Evolutionary conservation across 2,329 filamentous ascomycete genomes (phyloP), one percentile per base, ranked within the genome.

Genomic region (Sporothrix humicola): DNA sequence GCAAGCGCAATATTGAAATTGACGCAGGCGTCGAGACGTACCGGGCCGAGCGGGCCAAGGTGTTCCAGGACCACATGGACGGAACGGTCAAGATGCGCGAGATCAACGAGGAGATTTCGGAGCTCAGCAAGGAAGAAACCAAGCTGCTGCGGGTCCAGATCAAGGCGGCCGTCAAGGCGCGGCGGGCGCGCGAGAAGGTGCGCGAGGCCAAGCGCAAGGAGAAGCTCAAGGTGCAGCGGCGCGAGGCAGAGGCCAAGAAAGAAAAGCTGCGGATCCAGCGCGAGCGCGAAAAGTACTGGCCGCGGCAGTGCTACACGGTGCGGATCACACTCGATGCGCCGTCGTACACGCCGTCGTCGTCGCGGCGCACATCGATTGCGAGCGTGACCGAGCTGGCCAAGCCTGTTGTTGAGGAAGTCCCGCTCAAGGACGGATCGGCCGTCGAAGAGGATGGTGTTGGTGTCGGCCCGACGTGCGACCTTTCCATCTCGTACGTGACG

Each of bases 401-500:
- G 76, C 80, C 79, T 15, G 86, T 83, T 0, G 86, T 83, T 82
- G 80, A 80, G 3, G 82, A 86, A 75, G 81, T 81, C 75, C 77
- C 81, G 59, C 69, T 70, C 4, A 78, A 74, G 10, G 70, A 72
- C 1, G 78, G 74, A 4, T 69, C 73, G 23, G 70, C 76, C 13
- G 52, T 54, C n/a, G 68, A 44, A 1, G 72, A 56, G n/a, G 69
- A 31, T 4, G 44, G 20, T 8, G 59, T 23, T 4, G 44, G 20
- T 8, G 59, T 23, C 9, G 56, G 20, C 44, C 71, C 73, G 63
- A 80, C 59, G 7, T 87, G 85, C 78, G 82, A 85, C 70, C 79
- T 91, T 7, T 82, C 85, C 3, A 77, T 91, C n/a, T 87, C 86
- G 0, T 91, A 91, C 77, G 85, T 90, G 50, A 89, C 89, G 0